Conservation (phyloP, 2,329 filamentous ascomycete species). For the Colletotrichum liriopes region DNA sequence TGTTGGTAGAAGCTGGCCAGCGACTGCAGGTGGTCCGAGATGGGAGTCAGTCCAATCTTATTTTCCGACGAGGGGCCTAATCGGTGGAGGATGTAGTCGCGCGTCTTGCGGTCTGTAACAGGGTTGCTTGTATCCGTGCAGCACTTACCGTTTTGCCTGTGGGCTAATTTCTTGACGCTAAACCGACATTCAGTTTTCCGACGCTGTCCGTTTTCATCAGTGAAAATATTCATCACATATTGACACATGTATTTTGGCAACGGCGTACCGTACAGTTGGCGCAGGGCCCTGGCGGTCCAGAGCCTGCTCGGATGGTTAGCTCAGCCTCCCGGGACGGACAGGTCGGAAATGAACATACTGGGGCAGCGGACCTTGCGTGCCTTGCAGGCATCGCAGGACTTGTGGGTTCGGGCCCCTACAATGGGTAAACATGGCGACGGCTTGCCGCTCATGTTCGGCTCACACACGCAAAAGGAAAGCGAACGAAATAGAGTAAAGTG, state of each 20-base stretch:
- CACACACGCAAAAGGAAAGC: too few relatives aligned
- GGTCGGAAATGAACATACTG: conserved; percentile 47
- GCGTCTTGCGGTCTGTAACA: too few relatives aligned
- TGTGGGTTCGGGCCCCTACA: conserved; percentile 41
- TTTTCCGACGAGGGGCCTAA: too few relatives aligned
- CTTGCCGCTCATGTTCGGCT: too few relatives aligned
- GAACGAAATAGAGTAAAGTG: too few relatives aligned
- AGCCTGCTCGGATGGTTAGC: conserved; percentile 9
- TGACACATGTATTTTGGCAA: too few relatives aligned
- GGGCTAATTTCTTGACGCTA: conserved; percentile 46
- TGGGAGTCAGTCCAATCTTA: too few relatives aligned
- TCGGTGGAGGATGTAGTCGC: too few relatives aligned
- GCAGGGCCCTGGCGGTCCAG: conserved; percentile 47
- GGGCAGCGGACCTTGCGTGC: conserved; percentile 58
- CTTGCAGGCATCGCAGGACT: conserved; percentile 58
- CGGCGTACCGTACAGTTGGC: conserved; percentile 46
- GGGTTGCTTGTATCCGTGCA: too few relatives aligned
- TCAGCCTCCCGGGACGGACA: too few relatives aligned
- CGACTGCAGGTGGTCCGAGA: conserved; percentile 18
- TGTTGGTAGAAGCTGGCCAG: conserved; percentile 36
- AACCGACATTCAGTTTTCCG: conserved; percentile 45
- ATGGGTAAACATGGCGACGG: too few relatives aligned
- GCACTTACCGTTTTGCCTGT: conserved; percentile 46
- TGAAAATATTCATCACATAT: too few relatives aligned
- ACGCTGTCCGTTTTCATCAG: conserved; percentile 39